phyloP scores from a whole-genome alignment of 768 basidiomycete genomes.

The Sarcodon sp. region DNA sequence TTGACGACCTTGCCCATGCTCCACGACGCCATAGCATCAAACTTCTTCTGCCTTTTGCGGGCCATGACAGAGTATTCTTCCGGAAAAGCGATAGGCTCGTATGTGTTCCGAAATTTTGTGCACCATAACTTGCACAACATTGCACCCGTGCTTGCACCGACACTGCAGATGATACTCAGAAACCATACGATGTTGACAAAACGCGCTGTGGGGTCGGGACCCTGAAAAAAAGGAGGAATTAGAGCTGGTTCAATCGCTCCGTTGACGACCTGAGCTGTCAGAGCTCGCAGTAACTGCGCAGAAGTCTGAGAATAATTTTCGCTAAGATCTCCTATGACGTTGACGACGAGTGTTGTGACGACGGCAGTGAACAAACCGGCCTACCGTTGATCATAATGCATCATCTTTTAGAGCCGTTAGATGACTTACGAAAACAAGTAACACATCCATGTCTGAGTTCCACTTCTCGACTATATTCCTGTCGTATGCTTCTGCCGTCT shows the following conservation, averaged over 20 bases:
- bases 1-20: constrained; percentile 25
- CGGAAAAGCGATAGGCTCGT: constrained; percentile 5
- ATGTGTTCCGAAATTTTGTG: constrained; percentile 13
- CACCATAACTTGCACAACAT: constrained; percentile 39
- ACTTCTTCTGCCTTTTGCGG: constrained; percentile 26
- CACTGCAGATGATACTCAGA: constrained; percentile 19
- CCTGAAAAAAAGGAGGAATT: constrained; percentile 2
- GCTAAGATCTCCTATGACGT: constrained; percentile 10
- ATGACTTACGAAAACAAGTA: constrained; percentile 7
- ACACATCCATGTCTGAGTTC: constrained; percentile 4
- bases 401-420: neutral
- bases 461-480: constrained; percentile 2
- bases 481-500: neutral
- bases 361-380: constrained; percentile 18
- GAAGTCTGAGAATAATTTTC: constrained; percentile 5
- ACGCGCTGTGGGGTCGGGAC: constrained; percentile 16
- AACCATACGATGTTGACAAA: constrained; percentile 32
- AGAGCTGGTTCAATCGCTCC: too few relatives aligned
- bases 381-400: constrained; percentile 6
- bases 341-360: constrained; percentile 15
- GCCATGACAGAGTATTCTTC: constrained; percentile 15
- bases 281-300: neutral
- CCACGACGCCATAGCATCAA: constrained; percentile 24
- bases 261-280: neutral
- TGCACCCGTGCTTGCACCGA: constrained; percentile 27